Conservation (phyloP, 148 eudicot genomes). For the Vaccinium vitisidaea region DNA sequence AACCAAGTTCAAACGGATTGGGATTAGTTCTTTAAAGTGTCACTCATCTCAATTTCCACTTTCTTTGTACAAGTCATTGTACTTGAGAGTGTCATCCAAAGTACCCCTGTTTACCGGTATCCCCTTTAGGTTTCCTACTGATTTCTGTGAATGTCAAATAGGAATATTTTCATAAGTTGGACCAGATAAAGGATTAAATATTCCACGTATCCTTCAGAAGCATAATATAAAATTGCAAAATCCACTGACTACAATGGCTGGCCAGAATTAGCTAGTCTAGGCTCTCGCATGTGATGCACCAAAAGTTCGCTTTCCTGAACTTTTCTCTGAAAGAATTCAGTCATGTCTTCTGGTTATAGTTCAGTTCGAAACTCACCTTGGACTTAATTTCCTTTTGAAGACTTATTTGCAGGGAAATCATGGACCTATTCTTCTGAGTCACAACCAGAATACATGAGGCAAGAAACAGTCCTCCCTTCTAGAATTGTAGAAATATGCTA, state of each 20-base stretch:
- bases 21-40: neutral
- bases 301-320: neutral
- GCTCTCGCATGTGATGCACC: neutral
- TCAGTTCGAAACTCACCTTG: neutral
- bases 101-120: neutral
- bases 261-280: neutral
- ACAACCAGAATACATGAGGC: neutral
- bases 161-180: neutral
- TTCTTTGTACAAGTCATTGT: neutral
- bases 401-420: neutral
- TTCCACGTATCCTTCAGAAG: constrained; percentile 1
- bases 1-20: neutral
- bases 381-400: neutral
- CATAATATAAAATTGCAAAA: neutral
- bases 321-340: neutral
- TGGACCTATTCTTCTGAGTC: neutral
- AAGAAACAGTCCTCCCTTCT: neutral
- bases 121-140: neutral
- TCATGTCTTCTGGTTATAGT: neutral
- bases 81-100: neutral
- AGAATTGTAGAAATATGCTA: neutral
- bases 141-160: neutral
- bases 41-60: too few relatives aligned
- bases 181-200: neutral
- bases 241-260: neutral